These are phyloP conservation scores for Proliferodiscus dingleyae DNA, from an alignment of 2,329 filamentous ascomycete genomes.

Conservation along the genomic window DNA sequence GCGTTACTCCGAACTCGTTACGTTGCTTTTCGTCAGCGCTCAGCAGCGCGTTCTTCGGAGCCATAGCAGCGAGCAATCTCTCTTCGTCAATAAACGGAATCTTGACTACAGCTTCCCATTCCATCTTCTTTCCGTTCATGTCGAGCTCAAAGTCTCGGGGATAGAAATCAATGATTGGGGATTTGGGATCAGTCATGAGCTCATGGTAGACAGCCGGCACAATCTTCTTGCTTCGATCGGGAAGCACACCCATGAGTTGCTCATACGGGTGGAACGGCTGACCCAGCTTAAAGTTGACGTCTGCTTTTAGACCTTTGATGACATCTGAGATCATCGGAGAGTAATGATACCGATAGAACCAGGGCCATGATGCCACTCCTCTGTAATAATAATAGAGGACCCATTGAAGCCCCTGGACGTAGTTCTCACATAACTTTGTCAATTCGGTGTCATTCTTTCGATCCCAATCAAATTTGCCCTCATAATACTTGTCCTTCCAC, in stretches of 20 bases:
- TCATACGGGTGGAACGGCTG: conserved; percentile 94
- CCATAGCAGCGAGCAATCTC: conserved; percentile 80
- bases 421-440: conserved; percentile 83
- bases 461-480: conserved; percentile 85
- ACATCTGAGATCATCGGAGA: conserved; percentile 97
- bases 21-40: conserved; percentile 71
- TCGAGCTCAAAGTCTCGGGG: conserved; percentile 94
- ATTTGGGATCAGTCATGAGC: conserved; percentile 85
- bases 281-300: conserved; percentile 88
- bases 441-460: conserved; percentile 76
- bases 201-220: conserved; percentile 83
- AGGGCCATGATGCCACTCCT: conserved; percentile 96
- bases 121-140: conserved; percentile 99
- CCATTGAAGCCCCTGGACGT: conserved; percentile 96
- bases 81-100: conserved; percentile 98
- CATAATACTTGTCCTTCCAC: conserved; percentile 96
- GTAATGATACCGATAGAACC: conserved; percentile 97
- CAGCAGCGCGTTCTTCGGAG: conserved; percentile 73
- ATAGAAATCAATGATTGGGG: conserved; percentile 97
- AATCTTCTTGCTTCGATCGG: conserved; percentile 95
- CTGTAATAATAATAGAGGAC: conserved; percentile 97
- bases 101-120: conserved; percentile 98
- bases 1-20: conserved; percentile 84
- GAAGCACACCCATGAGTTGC: conserved; percentile 96
- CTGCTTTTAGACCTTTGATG: conserved; percentile 75